Evolutionary conservation across 495 filamentous ascomycete species (phyloP).

Genomic region (Ramalina peruviana): DNA sequence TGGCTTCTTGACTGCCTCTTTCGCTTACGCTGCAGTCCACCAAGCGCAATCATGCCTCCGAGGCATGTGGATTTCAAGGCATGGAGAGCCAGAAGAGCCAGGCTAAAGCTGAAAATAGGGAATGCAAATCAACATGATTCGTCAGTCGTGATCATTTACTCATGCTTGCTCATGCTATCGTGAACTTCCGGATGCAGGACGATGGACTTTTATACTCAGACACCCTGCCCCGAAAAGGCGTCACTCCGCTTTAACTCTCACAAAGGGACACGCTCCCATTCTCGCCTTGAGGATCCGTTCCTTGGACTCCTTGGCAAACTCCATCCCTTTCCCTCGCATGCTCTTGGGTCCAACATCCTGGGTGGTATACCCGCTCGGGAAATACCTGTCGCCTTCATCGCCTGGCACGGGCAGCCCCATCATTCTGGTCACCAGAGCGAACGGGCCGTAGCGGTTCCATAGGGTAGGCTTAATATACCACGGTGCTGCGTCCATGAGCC

Average conservation of each 20-base stretch:
- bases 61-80: too few relatives aligned
- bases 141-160: too few relatives aligned
- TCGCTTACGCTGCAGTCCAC: too few relatives aligned
- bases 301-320: constrained; percentile 29
- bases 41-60: too few relatives aligned
- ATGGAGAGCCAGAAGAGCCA: too few relatives aligned
- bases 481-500: constrained; percentile 33
- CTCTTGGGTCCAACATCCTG: constrained; percentile 43
- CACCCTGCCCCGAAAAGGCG: background rate
- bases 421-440: constrained; percentile 37
- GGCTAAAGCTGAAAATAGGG: too few relatives aligned
- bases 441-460: constrained; percentile 44
- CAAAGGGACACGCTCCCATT: constrained; percentile 42
- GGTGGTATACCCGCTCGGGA: constrained; percentile 43
- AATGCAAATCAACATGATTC: too few relatives aligned
- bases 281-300: constrained; percentile 23
- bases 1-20: too few relatives aligned
- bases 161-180: too few relatives aligned
- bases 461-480: constrained; percentile 50
- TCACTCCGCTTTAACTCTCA: constrained; percentile 3
- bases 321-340: constrained; percentile 42
- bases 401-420: constrained; percentile 46
- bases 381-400: constrained; percentile 40
- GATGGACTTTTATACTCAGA: background rate
- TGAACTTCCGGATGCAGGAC: too few relatives aligned